Percentiles rank a stretch among this genome's conserved stretches.
Conservation (phyloP, 129 eudicot genomes). For the Silybum marianum region DNA sequence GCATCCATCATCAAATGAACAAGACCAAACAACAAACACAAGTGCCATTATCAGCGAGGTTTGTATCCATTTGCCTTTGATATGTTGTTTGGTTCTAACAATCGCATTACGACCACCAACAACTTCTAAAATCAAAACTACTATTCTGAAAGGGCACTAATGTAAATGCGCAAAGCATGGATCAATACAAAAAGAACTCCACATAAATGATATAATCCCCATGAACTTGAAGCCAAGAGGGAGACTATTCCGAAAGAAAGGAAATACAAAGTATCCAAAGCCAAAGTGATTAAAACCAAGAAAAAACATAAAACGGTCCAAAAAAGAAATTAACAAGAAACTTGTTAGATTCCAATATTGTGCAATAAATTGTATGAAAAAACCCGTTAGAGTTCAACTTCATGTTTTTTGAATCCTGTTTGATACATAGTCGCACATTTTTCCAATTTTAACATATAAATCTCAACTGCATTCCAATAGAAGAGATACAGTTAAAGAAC, state of each 20-base stretch:
- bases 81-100: background rate
- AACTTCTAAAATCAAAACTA: background rate
- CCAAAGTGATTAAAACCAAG: conserved; percentile 17
- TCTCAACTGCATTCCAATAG: conserved; percentile 39
- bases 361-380: too few relatives aligned
- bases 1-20: background rate
- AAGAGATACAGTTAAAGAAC: conserved; percentile 12
- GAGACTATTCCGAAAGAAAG: conserved; percentile 9
- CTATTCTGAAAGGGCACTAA: background rate
- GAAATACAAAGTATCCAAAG: background rate
- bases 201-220: background rate
- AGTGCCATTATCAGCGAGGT: conserved; percentile 13
- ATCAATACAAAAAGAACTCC: background rate
- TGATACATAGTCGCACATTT: conserved; percentile 59
- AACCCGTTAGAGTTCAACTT: too few relatives aligned
- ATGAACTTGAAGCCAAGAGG: conserved; percentile 4
- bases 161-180: background rate
- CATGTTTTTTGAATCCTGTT: conserved; percentile 8
- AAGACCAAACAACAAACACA: background rate
- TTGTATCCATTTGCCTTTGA: conserved; percentile 24
- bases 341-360: too few relatives aligned
- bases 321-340: too few relatives aligned
- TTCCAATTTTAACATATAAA: conserved; percentile 39
- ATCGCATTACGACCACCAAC: too few relatives aligned
- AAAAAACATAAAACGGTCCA: background rate